Evolutionary conservation across 352 stramenopile species (phyloP), one percentile per base, ranked within the genome.

Genomic region (Phytophthora aleatoria): DNA sequence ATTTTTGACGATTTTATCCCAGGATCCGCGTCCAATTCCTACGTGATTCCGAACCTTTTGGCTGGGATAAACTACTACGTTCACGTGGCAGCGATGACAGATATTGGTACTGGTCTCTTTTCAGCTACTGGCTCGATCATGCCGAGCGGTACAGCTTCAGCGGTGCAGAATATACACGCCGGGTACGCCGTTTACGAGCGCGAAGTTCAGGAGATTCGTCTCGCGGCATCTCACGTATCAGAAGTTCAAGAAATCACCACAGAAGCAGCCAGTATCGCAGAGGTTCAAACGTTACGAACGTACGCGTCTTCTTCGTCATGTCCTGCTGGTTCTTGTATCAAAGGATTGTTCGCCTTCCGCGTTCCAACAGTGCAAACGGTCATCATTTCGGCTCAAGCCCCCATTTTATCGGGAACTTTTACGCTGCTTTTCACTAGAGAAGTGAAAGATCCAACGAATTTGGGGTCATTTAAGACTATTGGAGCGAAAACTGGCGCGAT

Each of bases 331-430:
- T 70, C 61, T n/a, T 95, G 83, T 33, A 68, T 95, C 24, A 36
- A 38, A 16, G 87, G 87, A 0, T 50, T 35, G 0, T 77, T 95
- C 20, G 87, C 87, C 1, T 91, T 92, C 45, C 83, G 87, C 8
- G 63, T 91, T 0, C 87, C 87, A 13, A 92, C 79, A 0, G 62
- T 95, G 15, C 87, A 95, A 53, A 91, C 76, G 2, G 81, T 95
- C 56, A 87, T 53, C 1, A 74, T 95, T 5, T 75, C 69, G 0
- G 76, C 81, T 0, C n/a, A 56, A 20, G 85, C 71, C 16, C 61
- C 69, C 0, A 91, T 95, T 27, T 76, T 67, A 0, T 65, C 3
- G 43, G 82, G 85, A 4, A 83, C 67, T 6, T 91, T 81, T 61
- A 73, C 71, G 8, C 80, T 90, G 35, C 39, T 65, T 1, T 87